phyloP scores from a whole-genome alignment of 2,329 filamentous ascomycete genomes.

The Metarhizium robertsii region DNA sequence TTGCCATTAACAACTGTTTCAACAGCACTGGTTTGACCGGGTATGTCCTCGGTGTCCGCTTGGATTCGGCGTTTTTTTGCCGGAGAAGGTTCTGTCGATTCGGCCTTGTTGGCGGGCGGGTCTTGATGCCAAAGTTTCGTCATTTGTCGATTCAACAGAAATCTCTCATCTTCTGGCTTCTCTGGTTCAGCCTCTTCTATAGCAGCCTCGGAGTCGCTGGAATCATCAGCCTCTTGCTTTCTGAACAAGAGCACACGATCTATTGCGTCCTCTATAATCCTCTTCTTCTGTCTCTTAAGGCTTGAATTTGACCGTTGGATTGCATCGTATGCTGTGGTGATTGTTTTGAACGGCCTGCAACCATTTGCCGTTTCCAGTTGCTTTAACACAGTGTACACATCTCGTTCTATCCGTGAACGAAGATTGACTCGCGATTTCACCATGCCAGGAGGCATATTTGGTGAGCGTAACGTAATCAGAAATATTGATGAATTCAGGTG shows the following conservation, averaged over 20 bases:
- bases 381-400: conserved; percentile 70
- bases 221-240: conserved; percentile 51
- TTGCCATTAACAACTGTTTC: conserved; percentile 2
- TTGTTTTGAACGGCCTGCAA: conserved; percentile 37
- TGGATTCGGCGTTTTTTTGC: conserved; percentile 25
- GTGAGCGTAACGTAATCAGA: neutral
- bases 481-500: neutral
- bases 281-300: conserved; percentile 73
- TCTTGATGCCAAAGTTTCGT: conserved; percentile 29
- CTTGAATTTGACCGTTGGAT: conserved; percentile 84
- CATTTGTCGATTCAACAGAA: conserved; percentile 32
- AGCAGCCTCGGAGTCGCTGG: conserved; percentile 41
- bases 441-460: neutral
- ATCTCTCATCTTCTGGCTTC: conserved; percentile 24
- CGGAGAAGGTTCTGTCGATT: conserved; percentile 13
- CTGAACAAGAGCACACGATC: conserved; percentile 70
- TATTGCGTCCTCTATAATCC: conserved; percentile 73
- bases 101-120: conserved; percentile 4
- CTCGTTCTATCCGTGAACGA: conserved; percentile 44
- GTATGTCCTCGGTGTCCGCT: conserved; percentile 15
- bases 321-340: conserved; percentile 60
- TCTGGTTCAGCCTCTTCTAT: conserved; percentile 29
- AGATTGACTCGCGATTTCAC: conserved; percentile 10
- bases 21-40: conserved; percentile 5
- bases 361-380: conserved; percentile 59